A percentile compares a stretch with the other conserved stretches of the same genome.
These are phyloP conservation scores for Colletotrichum camelliae DNA, from an alignment of 2,329 filamentous ascomycete genomes.

Conservation along the genomic window DNA sequence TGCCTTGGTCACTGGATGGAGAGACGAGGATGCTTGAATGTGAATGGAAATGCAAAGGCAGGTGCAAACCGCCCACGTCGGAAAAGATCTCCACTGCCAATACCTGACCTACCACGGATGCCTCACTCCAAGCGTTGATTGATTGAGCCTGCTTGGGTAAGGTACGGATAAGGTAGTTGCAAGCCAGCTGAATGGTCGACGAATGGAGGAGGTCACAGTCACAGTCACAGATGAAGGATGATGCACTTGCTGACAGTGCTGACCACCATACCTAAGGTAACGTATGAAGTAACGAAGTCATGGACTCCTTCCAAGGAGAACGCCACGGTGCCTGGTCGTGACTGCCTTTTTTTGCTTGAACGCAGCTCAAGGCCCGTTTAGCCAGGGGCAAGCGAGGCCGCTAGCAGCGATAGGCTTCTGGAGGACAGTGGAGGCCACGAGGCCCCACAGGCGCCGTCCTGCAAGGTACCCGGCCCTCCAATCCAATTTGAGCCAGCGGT, in stretches of 20 bases:
- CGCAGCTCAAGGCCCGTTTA: neutral
- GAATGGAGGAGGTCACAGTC: neutral
- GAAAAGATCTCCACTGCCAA: neutral
- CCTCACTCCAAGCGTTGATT: neutral
- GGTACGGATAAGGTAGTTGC: neutral
- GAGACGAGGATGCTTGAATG: neutral
- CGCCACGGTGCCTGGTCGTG: neutral
- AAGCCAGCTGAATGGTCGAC: neutral
- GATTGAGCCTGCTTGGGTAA: neutral
- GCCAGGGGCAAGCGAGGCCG: slow-evolving; percentile 6
- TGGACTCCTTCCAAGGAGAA: neutral
- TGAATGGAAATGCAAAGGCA: neutral
- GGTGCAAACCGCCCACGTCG: neutral
- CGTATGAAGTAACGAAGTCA: neutral
- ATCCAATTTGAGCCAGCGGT: neutral
- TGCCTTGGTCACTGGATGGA: neutral
- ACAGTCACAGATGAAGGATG: neutral
- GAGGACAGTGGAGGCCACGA: slow-evolving; percentile 9
- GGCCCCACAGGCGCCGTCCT: slow-evolving; percentile 1
- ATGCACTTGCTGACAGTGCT: neutral
- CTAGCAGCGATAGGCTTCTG: slow-evolving; percentile 20
- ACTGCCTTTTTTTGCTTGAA: neutral
- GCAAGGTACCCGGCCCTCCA: slow-evolving; percentile 23
- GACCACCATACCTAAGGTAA: neutral
- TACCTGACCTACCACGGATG: neutral